Conservation (phyloP, 2,329 filamentous ascomycete genomes). For the Fusarium mangiferae region DNA sequence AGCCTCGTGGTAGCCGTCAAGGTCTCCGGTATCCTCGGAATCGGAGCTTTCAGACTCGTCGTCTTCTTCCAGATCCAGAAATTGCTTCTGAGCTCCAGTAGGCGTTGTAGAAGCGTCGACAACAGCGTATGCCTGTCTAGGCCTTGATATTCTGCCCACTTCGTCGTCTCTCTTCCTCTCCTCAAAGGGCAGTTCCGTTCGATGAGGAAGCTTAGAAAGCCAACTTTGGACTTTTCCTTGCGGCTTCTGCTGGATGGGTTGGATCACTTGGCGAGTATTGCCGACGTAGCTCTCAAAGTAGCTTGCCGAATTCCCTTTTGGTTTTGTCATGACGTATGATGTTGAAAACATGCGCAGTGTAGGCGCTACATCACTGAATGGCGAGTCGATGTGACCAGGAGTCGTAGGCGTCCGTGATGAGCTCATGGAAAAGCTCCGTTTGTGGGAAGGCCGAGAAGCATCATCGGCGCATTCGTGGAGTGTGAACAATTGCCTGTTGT, state of each 20-base stretch:
- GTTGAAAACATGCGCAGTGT: background rate
- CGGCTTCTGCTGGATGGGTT: background rate
- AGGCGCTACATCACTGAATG: background rate
- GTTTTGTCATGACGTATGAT: background rate
- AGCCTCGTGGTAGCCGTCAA: background rate
- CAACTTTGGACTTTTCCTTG: background rate
- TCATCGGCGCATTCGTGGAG: background rate
- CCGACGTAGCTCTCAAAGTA: background rate
- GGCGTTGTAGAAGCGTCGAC: rapidly evolving
- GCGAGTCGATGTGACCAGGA: background rate
- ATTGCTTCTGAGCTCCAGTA: background rate
- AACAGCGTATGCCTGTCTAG: rapidly evolving
- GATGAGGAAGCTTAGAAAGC: background rate
- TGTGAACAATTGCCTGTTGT: background rate
- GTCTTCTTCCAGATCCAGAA: background rate
- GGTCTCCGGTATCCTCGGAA: background rate
- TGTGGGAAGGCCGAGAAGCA: background rate
- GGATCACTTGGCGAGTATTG: too few species aligned
- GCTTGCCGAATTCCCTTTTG: too few species aligned
- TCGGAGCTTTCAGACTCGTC: background rate
- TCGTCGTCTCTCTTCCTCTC: background rate
- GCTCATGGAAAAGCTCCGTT: background rate
- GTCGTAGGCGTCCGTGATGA: background rate
- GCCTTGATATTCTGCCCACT: rapidly evolving
- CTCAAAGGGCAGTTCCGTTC: background rate